Conservation (phyloP, 805 yeast genomes). For the Pichia thaimueangensis region DNA sequence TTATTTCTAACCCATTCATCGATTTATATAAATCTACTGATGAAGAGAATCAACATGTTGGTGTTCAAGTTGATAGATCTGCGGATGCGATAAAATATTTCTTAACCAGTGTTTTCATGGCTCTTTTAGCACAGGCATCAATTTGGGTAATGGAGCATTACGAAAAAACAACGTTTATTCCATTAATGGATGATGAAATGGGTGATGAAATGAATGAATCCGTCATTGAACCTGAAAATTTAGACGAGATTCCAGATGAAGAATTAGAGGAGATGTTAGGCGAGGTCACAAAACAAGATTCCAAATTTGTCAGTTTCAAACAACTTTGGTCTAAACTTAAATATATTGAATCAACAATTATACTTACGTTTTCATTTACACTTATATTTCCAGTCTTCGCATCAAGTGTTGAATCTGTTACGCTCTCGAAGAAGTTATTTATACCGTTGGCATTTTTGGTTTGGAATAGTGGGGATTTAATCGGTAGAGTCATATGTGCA, state of each 20-base stretch:
- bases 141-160: conserved; percentile 20
- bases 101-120: conserved; percentile 24
- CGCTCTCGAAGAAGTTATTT: conserved; percentile 35
- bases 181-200: conserved; percentile 3
- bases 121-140: conserved; percentile 16
- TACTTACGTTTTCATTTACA: conserved; percentile 67
- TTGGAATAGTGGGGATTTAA: conserved; percentile 88
- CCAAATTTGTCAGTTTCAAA: conserved; percentile 48
- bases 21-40: background rate
- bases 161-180: conserved; percentile 16
- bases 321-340: conserved; percentile 57
- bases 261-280: background rate
- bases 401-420: conserved; percentile 47
- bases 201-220: background rate
- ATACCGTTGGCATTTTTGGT: conserved; percentile 73
- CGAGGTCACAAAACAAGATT: conserved; percentile 5
- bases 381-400: conserved; percentile 89
- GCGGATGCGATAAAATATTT: conserved; percentile 34
- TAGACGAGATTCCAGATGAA: background rate
- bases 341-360: conserved; percentile 61
- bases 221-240: background rate
- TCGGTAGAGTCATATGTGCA: conserved; percentile 69
- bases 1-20: conserved; percentile 21
- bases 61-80: conserved; percentile 17
- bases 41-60: conserved; percentile 3